Percentiles rank a stretch among this genome's conserved stretches.
These are phyloP conservation scores for Phascolomyces articulosus DNA, from an alignment of 371 early-diverging fungal species.

Conservation along the genomic window DNA sequence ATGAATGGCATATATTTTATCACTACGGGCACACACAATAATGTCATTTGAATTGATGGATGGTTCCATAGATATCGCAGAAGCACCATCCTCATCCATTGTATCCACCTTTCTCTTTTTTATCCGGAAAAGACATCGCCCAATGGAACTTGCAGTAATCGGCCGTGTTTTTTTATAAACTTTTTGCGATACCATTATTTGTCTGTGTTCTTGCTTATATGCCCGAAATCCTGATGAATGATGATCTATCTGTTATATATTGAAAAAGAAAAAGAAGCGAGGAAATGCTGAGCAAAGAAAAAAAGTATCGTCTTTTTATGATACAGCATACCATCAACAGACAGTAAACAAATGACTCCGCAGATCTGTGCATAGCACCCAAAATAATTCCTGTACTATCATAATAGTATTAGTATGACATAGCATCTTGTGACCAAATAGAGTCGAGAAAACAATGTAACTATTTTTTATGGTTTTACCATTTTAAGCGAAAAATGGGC, in stretches of 20 bases:
- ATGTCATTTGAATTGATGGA: neutral
- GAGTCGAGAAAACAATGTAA: too few species aligned
- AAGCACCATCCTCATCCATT: neutral
- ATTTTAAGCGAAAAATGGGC: neutral
- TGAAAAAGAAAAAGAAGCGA: neutral
- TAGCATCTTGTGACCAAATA: too few species aligned
- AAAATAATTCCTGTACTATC: too few species aligned
- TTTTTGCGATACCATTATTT: neutral
- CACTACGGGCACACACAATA: neutral
- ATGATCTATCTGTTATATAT: neutral
- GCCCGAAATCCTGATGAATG: too few species aligned
- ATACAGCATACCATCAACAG: too few species aligned
- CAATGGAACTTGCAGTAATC: neutral
- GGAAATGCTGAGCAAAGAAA: neutral
- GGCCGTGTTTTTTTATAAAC: neutral
- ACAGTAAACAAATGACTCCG: constrained; percentile 1
- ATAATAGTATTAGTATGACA: too few species aligned
- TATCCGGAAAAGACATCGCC: neutral
- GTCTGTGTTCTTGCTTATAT: too few species aligned
- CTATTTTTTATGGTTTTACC: neutral
- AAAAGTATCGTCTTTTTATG: too few species aligned
- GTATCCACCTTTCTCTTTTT: neutral
- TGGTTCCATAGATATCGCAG: neutral
- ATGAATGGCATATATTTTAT: neutral
- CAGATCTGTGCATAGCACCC: neutral